Percentiles rank a stretch among this genome's conserved stretches.
These are phyloP conservation scores for Rhinocladiella similis DNA, from an alignment of 2,329 filamentous ascomycete genomes.

Conservation along the genomic window DNA sequence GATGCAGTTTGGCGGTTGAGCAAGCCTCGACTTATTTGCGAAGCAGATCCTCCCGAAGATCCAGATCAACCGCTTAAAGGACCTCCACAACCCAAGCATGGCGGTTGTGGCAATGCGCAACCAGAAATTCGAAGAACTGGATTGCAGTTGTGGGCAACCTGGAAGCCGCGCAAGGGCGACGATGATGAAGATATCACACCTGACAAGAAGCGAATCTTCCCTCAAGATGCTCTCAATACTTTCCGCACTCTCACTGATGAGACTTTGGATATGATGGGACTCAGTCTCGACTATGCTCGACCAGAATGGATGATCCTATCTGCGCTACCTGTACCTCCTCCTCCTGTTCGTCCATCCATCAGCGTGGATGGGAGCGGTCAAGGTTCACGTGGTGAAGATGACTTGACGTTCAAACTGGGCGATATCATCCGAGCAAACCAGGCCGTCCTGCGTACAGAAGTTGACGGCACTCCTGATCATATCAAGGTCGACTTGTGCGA, in stretches of 20 bases:
- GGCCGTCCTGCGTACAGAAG: constrained; percentile 86
- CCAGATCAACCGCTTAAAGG: constrained; percentile 68
- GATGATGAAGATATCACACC: constrained; percentile 71
- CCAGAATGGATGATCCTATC: constrained; percentile 99
- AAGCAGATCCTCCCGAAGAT: constrained; percentile 70
- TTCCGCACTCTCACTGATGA: constrained; percentile 80
- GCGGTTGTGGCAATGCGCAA: constrained; percentile 89
- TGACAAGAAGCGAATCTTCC: constrained; percentile 79
- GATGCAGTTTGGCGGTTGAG: constrained; percentile 88
- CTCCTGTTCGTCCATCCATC: constrained; percentile 93
- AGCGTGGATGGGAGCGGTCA: constrained; percentile 93
- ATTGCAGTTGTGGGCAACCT: constrained; percentile 75
- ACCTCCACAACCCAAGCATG: constrained; percentile 59
- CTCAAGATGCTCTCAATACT: constrained; percentile 80
- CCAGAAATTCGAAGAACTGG: constrained; percentile 86
- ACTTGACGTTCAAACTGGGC: constrained; percentile 98
- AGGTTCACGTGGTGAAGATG: constrained; percentile 93
- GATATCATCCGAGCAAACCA: constrained; percentile 98
- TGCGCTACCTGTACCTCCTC: constrained; percentile 90
- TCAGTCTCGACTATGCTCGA: constrained; percentile 92
- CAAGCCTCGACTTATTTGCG: constrained; percentile 83
- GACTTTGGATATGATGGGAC: constrained; percentile 81
- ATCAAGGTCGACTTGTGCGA: constrained; percentile 88
- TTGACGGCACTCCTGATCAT: constrained; percentile 88
- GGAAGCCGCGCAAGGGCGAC: constrained; percentile 69